Conservation (phyloP, 352 stramenopile species). For the Pythium plurisporium region DNA sequence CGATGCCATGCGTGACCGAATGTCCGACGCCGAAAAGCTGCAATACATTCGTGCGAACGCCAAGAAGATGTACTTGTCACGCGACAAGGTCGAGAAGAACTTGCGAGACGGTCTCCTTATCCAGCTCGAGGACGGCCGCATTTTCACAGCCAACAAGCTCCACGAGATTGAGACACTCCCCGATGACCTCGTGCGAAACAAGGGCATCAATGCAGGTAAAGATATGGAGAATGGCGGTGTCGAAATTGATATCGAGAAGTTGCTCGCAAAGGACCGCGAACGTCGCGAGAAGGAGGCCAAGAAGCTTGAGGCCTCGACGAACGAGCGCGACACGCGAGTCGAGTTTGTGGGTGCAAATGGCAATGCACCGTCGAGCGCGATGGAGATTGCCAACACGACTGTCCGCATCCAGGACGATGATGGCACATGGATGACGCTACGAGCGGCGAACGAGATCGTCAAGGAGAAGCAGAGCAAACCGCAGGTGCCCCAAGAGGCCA, state of each 20-base stretch:
- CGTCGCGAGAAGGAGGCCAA: conserved; percentile 42
- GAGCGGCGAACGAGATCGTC: conserved; percentile 73
- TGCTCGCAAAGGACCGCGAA: conserved; percentile 68
- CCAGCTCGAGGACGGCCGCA: conserved; percentile 59
- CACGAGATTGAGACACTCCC: conserved; percentile 78
- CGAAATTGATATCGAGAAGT: conserved; percentile 73
- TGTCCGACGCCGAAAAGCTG: conserved; percentile 77
- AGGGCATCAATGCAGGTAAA: conserved; percentile 30
- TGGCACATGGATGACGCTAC: conserved; percentile 79
- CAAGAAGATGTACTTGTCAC: conserved; percentile 83
- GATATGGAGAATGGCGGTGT: conserved; percentile 26
- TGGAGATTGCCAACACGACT: conserved; percentile 71
- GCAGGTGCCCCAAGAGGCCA: conserved; percentile 57
- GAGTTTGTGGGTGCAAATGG: conserved; percentile 51
- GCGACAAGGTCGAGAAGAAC: conserved; percentile 81
- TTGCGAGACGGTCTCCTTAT: conserved; percentile 72
- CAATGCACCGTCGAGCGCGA: conserved; percentile 43
- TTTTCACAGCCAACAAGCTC: conserved; percentile 84
- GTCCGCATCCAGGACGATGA: conserved; percentile 83
- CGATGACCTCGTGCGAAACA: conserved; percentile 60
- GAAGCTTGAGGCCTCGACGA: conserved; percentile 23
- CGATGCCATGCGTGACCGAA: conserved; percentile 66
- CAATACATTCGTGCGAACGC: conserved; percentile 82
- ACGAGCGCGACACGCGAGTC: conserved; percentile 39
- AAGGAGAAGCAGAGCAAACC: conserved; percentile 68